phyloP scores from a whole-genome alignment of 306 rosid genomes.

The Carpinus fangiana region DNA sequence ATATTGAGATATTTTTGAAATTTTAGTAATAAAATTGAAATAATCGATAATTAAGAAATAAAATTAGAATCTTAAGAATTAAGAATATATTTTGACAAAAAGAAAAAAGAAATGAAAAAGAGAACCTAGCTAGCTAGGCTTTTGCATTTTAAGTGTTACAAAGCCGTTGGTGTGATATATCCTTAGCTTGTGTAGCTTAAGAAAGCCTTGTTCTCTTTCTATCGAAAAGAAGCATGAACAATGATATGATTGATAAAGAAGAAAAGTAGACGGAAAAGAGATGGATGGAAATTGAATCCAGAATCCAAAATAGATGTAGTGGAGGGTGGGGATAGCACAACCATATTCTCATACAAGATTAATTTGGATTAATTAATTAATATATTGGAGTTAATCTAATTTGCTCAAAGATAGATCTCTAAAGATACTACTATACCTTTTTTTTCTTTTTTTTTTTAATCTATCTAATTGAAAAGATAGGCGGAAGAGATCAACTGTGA shows the following conservation, averaged over 20 bases:
- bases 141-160: neutral
- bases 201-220: neutral
- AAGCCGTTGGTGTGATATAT: slow-evolving; percentile 10
- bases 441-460: no score
- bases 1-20: neutral
- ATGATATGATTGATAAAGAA: neutral
- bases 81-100: neutral
- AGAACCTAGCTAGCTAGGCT: neutral
- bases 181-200: slow-evolving; percentile 23
- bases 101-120: neutral
- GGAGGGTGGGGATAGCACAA: neutral
- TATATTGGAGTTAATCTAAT: no score
- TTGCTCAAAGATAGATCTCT: no score
- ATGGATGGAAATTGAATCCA: neutral
- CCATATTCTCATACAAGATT: no score
- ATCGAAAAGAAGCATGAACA: neutral
- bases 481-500: rapidly evolving
- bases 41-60: no score
- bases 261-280: neutral
- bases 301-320: neutral
- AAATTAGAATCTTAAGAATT: no score
- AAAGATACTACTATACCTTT: no score
- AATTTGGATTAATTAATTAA: no score
- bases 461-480: no score
- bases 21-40: neutral